phyloP scores from a whole-genome alignment of 306 rosid species.

The Rosa rugosa region DNA sequence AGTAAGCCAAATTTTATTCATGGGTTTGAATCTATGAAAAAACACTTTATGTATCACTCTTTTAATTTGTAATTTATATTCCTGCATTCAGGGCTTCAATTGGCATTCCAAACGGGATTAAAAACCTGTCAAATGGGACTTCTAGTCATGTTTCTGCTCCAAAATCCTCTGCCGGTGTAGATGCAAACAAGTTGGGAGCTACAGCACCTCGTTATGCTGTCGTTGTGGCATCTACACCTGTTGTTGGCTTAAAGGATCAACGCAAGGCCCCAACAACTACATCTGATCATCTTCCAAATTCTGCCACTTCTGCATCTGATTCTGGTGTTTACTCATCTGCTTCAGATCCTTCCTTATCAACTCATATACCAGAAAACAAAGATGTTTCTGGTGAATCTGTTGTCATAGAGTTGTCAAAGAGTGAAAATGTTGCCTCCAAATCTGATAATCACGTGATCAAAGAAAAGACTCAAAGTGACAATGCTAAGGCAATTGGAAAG shows the following conservation, averaged over 20 bases:
- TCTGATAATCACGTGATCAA: constrained; percentile 25
- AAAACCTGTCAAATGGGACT: constrained; percentile 54
- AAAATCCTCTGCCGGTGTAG: constrained; percentile 33
- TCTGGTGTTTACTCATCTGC: constrained; percentile 38
- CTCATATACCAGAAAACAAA: constrained; percentile 36
- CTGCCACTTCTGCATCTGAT: constrained; percentile 28
- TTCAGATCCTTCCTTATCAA: constrained; percentile 48
- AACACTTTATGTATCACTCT: background rate
- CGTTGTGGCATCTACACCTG: constrained; percentile 33
- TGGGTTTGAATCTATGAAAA: constrained; percentile 9
- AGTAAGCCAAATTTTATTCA: constrained; percentile 33
- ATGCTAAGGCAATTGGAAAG: constrained; percentile 38
- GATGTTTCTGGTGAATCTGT: constrained; percentile 22
- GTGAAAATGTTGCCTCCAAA: constrained; percentile 26
- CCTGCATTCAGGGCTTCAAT: constrained; percentile 40
- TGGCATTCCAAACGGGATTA: constrained; percentile 40
- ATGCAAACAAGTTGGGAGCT: constrained; percentile 34
- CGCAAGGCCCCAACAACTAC: constrained; percentile 37
- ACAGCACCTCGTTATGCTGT: constrained; percentile 38
- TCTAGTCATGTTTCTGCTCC: constrained; percentile 31
- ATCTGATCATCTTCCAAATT: constrained; percentile 33
- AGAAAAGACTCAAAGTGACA: constrained; percentile 23
- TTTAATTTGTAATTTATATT: background rate
- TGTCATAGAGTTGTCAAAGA: constrained; percentile 41
- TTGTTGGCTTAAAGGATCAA: constrained; percentile 29